Conservation (phyloP, 2,329 filamentous ascomycete species). For the Paramyrothecium sp. region DNA sequence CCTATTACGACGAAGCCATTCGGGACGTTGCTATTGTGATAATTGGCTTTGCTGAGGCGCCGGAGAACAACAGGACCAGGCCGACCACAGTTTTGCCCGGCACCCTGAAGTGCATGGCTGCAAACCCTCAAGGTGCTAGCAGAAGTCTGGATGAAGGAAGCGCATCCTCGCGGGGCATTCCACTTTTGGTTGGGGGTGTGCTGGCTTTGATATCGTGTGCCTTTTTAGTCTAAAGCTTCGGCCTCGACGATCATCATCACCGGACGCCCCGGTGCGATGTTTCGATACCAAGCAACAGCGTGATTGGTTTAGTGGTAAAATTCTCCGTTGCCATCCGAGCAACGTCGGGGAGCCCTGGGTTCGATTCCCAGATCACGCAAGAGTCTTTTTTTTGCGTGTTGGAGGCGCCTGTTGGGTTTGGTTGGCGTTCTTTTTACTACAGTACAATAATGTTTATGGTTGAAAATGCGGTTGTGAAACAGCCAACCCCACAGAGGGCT, state of each 20-base stretch:
- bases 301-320: slow-evolving; percentile 18
- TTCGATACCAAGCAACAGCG: slow-evolving; percentile 1
- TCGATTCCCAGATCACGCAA: slow-evolving; percentile 16
- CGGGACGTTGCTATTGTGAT: neutral
- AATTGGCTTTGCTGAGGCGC: neutral
- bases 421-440: no score
- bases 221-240: neutral
- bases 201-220: neutral
- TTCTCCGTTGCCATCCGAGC: slow-evolving; percentile 14
- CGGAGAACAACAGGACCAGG: neutral
- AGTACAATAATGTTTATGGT: no score
- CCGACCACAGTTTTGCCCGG: neutral
- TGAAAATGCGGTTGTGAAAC: no score
- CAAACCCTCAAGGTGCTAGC: neutral
- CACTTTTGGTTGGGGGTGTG: neutral
- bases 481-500: no score
- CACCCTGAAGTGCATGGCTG: neutral
- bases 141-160: neutral
- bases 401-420: no score
- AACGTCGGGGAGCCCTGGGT: slow-evolving; percentile 8
- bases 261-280: no score
- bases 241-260: no score
- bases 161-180: neutral
- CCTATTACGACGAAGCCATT: neutral
- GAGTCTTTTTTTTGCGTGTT: no score